phyloP scores from a whole-genome alignment of 495 filamentous ascomycete genomes.

The Daldinia bambusicola region DNA sequence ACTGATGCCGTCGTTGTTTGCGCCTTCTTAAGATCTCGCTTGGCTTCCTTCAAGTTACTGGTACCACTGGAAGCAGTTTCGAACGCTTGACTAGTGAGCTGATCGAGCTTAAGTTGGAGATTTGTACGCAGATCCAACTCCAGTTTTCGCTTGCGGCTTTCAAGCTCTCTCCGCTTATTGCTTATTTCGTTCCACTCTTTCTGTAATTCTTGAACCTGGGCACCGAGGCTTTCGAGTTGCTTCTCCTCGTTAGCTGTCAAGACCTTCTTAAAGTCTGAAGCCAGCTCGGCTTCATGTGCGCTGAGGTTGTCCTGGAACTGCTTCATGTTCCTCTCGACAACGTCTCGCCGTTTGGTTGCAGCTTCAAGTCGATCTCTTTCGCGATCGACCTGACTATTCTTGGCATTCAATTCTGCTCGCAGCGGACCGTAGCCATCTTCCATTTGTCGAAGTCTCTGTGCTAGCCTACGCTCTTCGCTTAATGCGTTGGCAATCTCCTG shows the following conservation, averaged over 20 bases:
- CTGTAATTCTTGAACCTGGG: slow-evolving; percentile 74
- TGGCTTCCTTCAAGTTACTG: slow-evolving; percentile 79
- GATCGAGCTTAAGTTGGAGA: slow-evolving; percentile 83
- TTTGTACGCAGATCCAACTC: slow-evolving; percentile 90
- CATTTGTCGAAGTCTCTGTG: slow-evolving; percentile 79
- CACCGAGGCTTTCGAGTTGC: slow-evolving; percentile 75
- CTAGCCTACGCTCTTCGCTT: slow-evolving; percentile 82
- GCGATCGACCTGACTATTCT: slow-evolving; percentile 75
- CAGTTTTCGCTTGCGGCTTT: slow-evolving; percentile 77
- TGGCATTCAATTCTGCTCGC: slow-evolving; percentile 74
- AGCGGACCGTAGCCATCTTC: slow-evolving; percentile 86
- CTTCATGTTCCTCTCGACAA: slow-evolving; percentile 78
- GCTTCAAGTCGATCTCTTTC: slow-evolving; percentile 78
- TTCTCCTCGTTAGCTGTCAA: slow-evolving; percentile 84
- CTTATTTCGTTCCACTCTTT: slow-evolving; percentile 79
- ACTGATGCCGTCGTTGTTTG: slow-evolving; percentile 69
- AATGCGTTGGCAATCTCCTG: slow-evolving; percentile 87
- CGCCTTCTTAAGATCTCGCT: slow-evolving; percentile 82
- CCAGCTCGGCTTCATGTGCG: slow-evolving; percentile 80
- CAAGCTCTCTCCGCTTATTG: slow-evolving; percentile 77
- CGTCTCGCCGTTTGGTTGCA: slow-evolving; percentile 73
- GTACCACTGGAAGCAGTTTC: slow-evolving; percentile 70
- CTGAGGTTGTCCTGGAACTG: slow-evolving; percentile 76
- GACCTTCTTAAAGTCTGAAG: slow-evolving; percentile 90
- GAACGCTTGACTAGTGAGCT: slow-evolving; percentile 80